These are phyloP conservation scores for Metschnikowia drakensbergensis DNA, from an alignment of 805 yeast genomes.

Conservation along the genomic window DNA sequence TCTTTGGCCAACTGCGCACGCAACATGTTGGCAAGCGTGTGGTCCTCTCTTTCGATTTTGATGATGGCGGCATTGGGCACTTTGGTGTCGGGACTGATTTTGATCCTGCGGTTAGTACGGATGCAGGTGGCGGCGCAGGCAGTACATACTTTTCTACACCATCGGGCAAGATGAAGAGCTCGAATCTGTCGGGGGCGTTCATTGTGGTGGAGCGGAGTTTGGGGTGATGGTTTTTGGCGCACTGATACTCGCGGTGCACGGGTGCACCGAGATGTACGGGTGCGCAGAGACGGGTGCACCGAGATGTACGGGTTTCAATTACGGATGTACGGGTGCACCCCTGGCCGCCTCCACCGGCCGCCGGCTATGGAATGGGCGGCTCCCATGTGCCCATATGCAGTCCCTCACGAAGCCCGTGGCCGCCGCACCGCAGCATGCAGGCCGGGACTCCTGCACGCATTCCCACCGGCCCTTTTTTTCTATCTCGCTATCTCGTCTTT, in stretches of 20 bases:
- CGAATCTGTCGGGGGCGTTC: conserved; percentile 99
- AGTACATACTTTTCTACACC: conserved; percentile 82
- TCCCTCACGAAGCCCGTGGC: neutral
- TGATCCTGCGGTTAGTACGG: conserved; percentile 47
- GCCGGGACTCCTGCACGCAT: conserved; percentile 1
- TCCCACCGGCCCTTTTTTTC: conserved; percentile 8
- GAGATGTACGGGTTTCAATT: too few species aligned
- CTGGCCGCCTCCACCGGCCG: too few species aligned
- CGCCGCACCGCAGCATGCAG: neutral
- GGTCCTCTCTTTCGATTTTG: conserved; percentile 95
- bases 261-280: neutral
- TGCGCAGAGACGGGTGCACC: neutral
- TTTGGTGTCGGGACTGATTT: conserved; percentile 87
- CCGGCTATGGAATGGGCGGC: too few species aligned
- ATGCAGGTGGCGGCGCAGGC: neutral
- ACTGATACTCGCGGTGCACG: neutral
- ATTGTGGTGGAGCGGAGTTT: conserved; percentile 35
- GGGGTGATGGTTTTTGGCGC: neutral
- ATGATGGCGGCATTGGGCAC: conserved; percentile 93
- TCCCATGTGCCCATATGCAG: neutral
- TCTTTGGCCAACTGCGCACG: conserved; percentile 85
- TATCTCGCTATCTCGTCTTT: conserved; percentile 5
- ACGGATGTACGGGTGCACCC: too few species aligned
- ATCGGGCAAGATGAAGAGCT: conserved; percentile 93
- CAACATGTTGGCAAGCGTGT: conserved; percentile 87